Evolutionary conservation across 177 flowering plant genomes (phyloP), one percentile per base, ranked within the genome.

Genomic region (Tripterygium wilfordii): DNA sequence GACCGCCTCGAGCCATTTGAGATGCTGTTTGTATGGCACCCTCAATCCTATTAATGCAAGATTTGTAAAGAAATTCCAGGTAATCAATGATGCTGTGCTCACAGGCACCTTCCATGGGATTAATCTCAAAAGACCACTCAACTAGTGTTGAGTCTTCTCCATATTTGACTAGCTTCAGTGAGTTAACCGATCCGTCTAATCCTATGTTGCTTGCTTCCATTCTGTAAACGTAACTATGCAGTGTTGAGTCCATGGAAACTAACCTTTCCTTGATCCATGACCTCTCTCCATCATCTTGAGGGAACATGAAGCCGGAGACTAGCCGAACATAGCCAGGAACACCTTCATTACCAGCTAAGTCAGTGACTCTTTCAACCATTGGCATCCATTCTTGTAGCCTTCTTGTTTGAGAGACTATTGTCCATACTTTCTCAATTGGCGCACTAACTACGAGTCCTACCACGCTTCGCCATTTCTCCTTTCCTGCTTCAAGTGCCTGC

Each of bases 191-290:
- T 31, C 83, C 85, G 54, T 82, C 83, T 27, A 79, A 56, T 0
- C 83, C 88, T 8, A 79, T 71, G 57, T 82, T 77, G 61, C 81
- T 72, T 23, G 76, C 66, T 60, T 72, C 79, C 85, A 79, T 64
- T 46, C 19, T 50, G 50, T 79, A 79, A n/a, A 48, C 57, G 40
- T 76, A 79, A 30, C 54, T 58, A 22, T 69, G 60, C 15, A 62
- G 44, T 10, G 59, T 17, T 9, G 62, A 31, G 38, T 82, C 79
- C 65, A 82, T 62, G 41, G 51, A 63, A 32, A 80, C 58, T 25
- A 76, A 53, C 50, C 51, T 69, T 53, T 75, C 82, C 58, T 75
- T 77, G 60, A 83, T 76, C 90, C 90, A 83, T 7, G 85, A 76
- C 51, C 83, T 70, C 8, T 76, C 84, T 43, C 80, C 77, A 37